Evolutionary conservation across 2,329 filamentous ascomycete genomes (phyloP), one percentile per base, ranked within the genome.

Genomic region (Hypoxylon sp.): DNA sequence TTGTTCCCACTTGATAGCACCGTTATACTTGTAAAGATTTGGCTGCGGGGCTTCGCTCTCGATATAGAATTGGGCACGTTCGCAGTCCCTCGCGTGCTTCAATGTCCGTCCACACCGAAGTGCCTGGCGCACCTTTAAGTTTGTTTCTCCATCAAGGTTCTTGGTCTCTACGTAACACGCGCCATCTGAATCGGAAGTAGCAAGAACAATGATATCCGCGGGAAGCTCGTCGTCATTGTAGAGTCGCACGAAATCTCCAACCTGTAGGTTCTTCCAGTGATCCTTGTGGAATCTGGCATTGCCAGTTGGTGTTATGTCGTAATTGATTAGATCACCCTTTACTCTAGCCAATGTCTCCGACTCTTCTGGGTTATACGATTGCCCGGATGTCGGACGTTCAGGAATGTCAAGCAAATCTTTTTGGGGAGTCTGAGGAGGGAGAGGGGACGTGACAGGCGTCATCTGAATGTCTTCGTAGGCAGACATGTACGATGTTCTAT

Each of bases 91-190:
- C 13, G 96, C 96, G 79, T 98, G 94, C 77, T 90, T 93, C 66
- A 99, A 86, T 50, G 89, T 84, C 58, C 92, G 90, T 11, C 94
- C 93, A 75, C 93, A 96, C 70, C 95, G 92, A 45, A 99, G 86
- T 19, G 96, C 93, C 76, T 95, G 93, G 65, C 96, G 91, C 68
- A 98, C 94, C 80, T 99, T 99, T 69, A 99, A 83, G 75, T 99
- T 99, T 2, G 96, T 99, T 82, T 99, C 96, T 55, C 96, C 96
- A 76, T 99, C 96, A 83, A 99, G 79, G 78, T 97, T 98, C 84
- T 98, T 99, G 2, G 96, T 99, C 81, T 99, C 96, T 21, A 99
- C 92, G 75, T 98, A 99, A 80, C 96, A 99, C 38, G 93, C 93
- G 55, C 96, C 96, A 74, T 99, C 96, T 0, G 91, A 87, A 74